Percentiles rank a stretch among this genome's conserved stretches.
phyloP scores from a whole-genome alignment of 495 filamentous ascomycete genomes.

The Niebla homalea region DNA sequence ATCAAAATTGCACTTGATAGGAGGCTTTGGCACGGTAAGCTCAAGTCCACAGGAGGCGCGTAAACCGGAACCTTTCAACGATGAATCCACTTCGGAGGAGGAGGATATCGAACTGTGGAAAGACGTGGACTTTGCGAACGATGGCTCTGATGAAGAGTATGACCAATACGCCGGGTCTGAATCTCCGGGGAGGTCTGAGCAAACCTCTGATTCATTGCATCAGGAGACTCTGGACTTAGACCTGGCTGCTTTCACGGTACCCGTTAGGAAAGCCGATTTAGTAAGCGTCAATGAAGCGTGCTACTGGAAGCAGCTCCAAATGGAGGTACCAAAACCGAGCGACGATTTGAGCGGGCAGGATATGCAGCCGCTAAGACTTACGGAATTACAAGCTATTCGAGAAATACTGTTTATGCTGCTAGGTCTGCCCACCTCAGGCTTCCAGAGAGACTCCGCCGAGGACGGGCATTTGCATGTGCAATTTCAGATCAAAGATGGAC shows the following conservation, averaged over 20 bases:
- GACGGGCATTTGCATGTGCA: constrained; percentile 24
- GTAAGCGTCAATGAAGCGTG: no score
- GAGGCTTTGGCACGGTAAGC: background rate
- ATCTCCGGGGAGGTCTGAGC: no score
- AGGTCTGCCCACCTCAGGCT: constrained; percentile 64
- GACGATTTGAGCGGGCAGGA: background rate
- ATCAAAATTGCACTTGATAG: constrained; percentile 39
- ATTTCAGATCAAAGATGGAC: constrained; percentile 29
- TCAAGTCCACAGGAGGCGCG: background rate
- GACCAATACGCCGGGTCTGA: no score
- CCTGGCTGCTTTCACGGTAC: no score
- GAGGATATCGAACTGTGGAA: constrained; percentile 50
- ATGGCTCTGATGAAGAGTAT: constrained; percentile 45
- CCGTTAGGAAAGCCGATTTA: no score
- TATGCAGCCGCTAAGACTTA: constrained; percentile 31
- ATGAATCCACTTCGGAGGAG: background rate
- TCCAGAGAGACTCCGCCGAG: constrained; percentile 30
- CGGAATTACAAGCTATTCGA: constrained; percentile 61
- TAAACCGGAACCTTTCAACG: background rate
- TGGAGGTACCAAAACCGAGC: no score
- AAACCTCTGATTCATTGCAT: no score
- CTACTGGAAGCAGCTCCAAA: no score
- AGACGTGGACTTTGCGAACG: constrained; percentile 55
- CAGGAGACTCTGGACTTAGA: no score
- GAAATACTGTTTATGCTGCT: constrained; percentile 77